A percentile compares a stretch with the other conserved stretches of the same genome.
These are phyloP conservation scores for Diplodia sapinea DNA, from an alignment of 2,329 filamentous ascomycete genomes.

Conservation along the genomic window DNA sequence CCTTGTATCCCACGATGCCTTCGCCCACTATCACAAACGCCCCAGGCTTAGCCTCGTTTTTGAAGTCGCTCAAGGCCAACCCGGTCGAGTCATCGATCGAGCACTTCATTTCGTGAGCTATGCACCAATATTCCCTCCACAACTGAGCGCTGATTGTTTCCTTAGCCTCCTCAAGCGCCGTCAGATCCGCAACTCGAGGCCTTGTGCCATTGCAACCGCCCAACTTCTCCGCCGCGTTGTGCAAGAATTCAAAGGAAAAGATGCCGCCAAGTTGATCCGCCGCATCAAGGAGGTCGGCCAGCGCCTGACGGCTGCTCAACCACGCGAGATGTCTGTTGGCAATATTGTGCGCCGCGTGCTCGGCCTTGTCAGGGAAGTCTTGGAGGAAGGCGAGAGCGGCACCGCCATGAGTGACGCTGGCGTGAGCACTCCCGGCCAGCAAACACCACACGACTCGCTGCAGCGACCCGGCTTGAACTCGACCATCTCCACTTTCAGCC, in stretches of 20 bases:
- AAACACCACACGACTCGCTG: constrained; percentile 43
- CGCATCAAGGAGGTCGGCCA: constrained; percentile 80
- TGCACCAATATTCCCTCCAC: constrained; percentile 25
- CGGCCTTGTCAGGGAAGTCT: constrained; percentile 89
- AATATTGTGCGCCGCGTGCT: constrained; percentile 93
- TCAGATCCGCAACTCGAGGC: constrained; percentile 85
- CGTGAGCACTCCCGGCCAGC: constrained; percentile 56
- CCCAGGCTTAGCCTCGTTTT: constrained; percentile 77
- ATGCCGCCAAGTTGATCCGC: constrained; percentile 78
- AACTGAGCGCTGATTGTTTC: constrained; percentile 32
- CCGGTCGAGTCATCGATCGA: constrained; percentile 83
- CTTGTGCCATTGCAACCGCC: constrained; percentile 89
- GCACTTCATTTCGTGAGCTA: constrained; percentile 75
- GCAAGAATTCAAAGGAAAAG: constrained; percentile 76
- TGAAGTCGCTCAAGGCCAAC: constrained; percentile 77
- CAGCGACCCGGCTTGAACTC: constrained; percentile 47
- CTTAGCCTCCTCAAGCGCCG: constrained; percentile 79
- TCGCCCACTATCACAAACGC: constrained; percentile 63
- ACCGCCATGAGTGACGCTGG: constrained; percentile 66
- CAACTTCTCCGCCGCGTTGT: constrained; percentile 88
- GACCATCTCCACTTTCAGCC: constrained; percentile 55
- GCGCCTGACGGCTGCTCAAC: constrained; percentile 80
- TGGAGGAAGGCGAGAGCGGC: constrained; percentile 75
- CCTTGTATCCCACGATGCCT: constrained; percentile 58
- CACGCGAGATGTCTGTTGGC: constrained; percentile 87